Percentiles rank a stretch among this genome's conserved stretches.
Evolutionary conservation across 805 yeast species (phyloP).

Genomic region (Starmerella bacillaris): DNA sequence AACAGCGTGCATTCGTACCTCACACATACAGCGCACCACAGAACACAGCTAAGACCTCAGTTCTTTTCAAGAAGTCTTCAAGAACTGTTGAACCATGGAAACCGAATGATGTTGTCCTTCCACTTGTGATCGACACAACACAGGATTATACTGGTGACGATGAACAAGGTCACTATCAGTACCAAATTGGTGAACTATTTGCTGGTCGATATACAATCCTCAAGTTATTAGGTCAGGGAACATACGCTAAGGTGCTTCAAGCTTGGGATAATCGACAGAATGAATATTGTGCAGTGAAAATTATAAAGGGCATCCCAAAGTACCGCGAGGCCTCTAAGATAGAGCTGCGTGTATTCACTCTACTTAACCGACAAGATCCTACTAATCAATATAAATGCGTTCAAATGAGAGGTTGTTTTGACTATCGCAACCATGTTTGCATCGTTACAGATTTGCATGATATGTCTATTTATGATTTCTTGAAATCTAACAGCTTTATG

Average conservation of each 20-base stretch:
- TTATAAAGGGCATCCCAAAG: slow-evolving; percentile 79
- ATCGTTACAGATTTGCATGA: slow-evolving; percentile 77
- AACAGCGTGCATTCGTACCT: too few species aligned
- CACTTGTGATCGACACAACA: slow-evolving; percentile 14
- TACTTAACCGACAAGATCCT: slow-evolving; percentile 56
- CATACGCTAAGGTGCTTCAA: slow-evolving; percentile 76
- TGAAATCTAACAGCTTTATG: slow-evolving; percentile 62
- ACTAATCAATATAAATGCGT: slow-evolving; percentile 56
- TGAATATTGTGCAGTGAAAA: slow-evolving; percentile 68
- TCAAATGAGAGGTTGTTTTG: slow-evolving; percentile 75
- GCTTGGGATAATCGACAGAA: slow-evolving; percentile 52
- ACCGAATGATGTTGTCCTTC: slow-evolving; percentile 15
- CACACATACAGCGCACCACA: too few species aligned
- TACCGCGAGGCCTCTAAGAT: slow-evolving; percentile 91
- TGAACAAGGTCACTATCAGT: slow-evolving; percentile 22
- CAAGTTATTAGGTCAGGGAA: slow-evolving; percentile 71
- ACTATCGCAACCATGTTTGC: slow-evolving; percentile 83
- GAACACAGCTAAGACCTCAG: too few species aligned
- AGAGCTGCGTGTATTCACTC: slow-evolving; percentile 66
- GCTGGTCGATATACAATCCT: slow-evolving; percentile 56
- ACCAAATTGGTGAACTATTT: slow-evolving; percentile 22
- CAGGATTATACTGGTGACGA: slow-evolving; percentile 15
- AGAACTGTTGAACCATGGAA: slow-evolving; percentile 9
- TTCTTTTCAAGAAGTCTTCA: too few species aligned
- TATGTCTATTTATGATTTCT: slow-evolving; percentile 72